Evolutionary conservation across 768 basidiomycete species (phyloP), one percentile per base, ranked within the genome.

Genomic region (Russula sp.): DNA sequence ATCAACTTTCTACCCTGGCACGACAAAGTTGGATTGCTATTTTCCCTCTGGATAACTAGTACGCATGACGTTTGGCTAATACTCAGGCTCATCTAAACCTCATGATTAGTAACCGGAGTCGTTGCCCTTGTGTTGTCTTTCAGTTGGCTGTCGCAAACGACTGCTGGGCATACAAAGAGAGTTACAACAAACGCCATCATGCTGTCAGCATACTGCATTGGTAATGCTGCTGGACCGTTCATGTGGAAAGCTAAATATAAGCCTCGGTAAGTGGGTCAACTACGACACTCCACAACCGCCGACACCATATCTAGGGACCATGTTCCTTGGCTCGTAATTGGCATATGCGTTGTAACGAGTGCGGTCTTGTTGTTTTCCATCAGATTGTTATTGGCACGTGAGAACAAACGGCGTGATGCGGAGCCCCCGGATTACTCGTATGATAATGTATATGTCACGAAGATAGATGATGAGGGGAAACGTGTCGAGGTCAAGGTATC

Each of bases 241-340:
- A 88, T 91, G 86, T 91, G 89, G 89, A 81, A 85, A 70, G 76
- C 76, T 0, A 76, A 82, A 72, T 90, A 87, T 70, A 81, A 80
- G 64, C 89, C 88, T 6, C 80, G 87, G 86, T 86, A 60, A 22
- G 75, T 57, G 24, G 16, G 14, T 42, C 34, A 14, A 62, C 28
- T 9, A 9, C 6, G 18, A 9, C 44, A 44, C 24, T 7, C 59
- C 53, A 44, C 32, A 5, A 10, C 7, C 22, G 22, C 34, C 38
- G 16, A 57, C 42, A 16, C 8, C 30, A 32, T 42, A 22, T 50
- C 18, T 20, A 87, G 88, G 55, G 88, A 90, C 67, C 85, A 80
- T 61, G 73, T 91, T 32, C 90, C 90, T 2, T 92, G 91, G 90
- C 81, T 81, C 58, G 79, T 92, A 68, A 91, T 92, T 62, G 83